phyloP scores from a whole-genome alignment of 2,329 filamentous ascomycete genomes.

The Gremmenia infestans region DNA sequence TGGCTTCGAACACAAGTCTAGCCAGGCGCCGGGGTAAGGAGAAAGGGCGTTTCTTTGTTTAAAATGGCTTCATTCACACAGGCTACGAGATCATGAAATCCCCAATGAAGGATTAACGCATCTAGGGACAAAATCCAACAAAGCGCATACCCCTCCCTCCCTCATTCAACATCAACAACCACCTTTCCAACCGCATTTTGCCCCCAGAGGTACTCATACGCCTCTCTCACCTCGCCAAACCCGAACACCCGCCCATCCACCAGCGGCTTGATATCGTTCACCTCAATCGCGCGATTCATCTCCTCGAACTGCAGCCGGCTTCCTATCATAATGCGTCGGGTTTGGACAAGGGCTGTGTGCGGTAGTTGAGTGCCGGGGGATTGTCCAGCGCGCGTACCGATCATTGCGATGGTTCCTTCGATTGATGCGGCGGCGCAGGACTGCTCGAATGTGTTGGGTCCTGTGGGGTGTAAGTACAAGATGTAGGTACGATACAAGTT shows the following conservation, averaged over 20 bases:
- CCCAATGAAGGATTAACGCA: too few relatives aligned
- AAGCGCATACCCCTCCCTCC: too few relatives aligned
- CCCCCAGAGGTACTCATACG: neutral
- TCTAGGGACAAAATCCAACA: too few relatives aligned
- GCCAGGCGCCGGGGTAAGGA: too few relatives aligned
- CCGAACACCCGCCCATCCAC: neutral
- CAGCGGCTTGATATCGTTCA: neutral
- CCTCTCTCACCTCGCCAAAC: neutral
- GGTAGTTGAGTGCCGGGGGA: neutral
- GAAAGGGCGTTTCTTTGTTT: too few relatives aligned
- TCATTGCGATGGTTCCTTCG: conserved; percentile 39
- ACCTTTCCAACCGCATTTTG: too few relatives aligned
- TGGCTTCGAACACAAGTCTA: too few relatives aligned
- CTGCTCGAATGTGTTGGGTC: conserved; percentile 14
- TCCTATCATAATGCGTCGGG: neutral
- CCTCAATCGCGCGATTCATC: neutral
- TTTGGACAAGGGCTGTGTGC: neutral
- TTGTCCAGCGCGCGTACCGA: conserved; percentile 29
- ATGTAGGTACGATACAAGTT: too few relatives aligned
- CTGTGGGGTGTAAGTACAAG: too few relatives aligned
- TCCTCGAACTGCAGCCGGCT: neutral
- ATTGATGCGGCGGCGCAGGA: conserved; percentile 20
- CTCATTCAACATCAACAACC: too few relatives aligned
- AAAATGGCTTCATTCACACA: too few relatives aligned
- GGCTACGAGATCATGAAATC: too few relatives aligned